These are phyloP conservation scores for Moniliella sp. DNA, from an alignment of 1,284 basidiomycete species.

Conservation along the genomic window DNA sequence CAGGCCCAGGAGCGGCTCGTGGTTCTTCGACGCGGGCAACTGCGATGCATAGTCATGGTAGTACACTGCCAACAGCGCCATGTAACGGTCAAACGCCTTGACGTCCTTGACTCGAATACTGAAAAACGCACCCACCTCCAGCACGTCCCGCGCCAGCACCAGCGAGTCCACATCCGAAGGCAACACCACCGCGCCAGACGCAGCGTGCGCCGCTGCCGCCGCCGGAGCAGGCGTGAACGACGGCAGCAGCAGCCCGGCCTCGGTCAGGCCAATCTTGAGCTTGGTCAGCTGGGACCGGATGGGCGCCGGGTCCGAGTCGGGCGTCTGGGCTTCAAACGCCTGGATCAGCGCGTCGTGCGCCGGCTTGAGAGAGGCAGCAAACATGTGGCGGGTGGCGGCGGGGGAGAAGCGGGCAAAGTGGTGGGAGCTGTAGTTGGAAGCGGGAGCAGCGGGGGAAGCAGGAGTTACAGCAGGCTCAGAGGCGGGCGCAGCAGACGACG, in stretches of 20 bases:
- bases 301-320: background rate
- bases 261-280: slow-evolving; percentile 51
- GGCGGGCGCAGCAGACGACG: too few species aligned
- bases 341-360: background rate
- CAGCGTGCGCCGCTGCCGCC: slow-evolving; percentile 40
- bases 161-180: slow-evolving; percentile 6
- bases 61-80: slow-evolving; percentile 72
- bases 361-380: background rate
- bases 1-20: slow-evolving; percentile 71
- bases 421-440: too few species aligned
- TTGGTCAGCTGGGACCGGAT: slow-evolving; percentile 13
- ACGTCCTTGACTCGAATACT: slow-evolving; percentile 70
- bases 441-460: too few species aligned
- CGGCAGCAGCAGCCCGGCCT: slow-evolving; percentile 53
- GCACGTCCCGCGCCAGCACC: slow-evolving; percentile 52
- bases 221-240: slow-evolving; percentile 42
- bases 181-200: slow-evolving; percentile 2
- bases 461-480: too few species aligned
- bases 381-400: too few species aligned
- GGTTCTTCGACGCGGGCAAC: slow-evolving; percentile 60
- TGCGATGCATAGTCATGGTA: slow-evolving; percentile 61
- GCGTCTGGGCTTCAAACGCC: background rate
- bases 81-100: slow-evolving; percentile 79
- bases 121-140: slow-evolving; percentile 84
- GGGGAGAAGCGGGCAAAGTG: too few species aligned